These are phyloP conservation scores for Candida caryicola DNA, from an alignment of 805 yeast genomes.

Conservation along the genomic window DNA sequence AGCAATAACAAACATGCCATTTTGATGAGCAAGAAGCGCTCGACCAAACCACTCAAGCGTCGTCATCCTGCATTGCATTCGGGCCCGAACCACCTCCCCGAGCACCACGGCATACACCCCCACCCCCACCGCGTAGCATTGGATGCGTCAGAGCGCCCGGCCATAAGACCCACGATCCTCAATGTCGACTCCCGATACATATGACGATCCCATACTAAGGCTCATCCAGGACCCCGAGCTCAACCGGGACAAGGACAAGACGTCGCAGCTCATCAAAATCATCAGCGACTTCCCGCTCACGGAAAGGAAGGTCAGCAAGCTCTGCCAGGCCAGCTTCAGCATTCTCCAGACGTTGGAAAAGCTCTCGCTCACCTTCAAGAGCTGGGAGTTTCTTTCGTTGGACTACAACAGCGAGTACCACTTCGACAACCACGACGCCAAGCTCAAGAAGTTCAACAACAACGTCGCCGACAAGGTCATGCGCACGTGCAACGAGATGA, in stretches of 20 bases:
- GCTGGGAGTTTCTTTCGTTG: constrained; percentile 55
- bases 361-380: constrained; percentile 43
- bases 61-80: too few relatives aligned
- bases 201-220: constrained; percentile 47
- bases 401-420: constrained; percentile 46
- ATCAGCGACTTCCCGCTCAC: constrained; percentile 44
- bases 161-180: background rate
- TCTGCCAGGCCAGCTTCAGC: constrained; percentile 47
- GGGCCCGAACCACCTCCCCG: background rate
- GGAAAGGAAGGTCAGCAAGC: constrained; percentile 44
- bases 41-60: too few relatives aligned
- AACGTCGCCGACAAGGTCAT: constrained; percentile 55
- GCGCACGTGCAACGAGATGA: constrained; percentile 46
- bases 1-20: background rate
- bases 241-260: constrained; percentile 38
- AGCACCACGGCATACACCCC: background rate
- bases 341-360: constrained; percentile 51
- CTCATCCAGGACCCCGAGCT: constrained; percentile 50
- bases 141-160: background rate
- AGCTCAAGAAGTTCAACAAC: constrained; percentile 43
- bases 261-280: constrained; percentile 37
- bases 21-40: background rate
- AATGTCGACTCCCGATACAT: constrained; percentile 18
- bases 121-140: background rate
- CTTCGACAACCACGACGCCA: constrained; percentile 21